Percentiles rank a stretch among this genome's conserved stretches.
phyloP scores from a whole-genome alignment of 768 basidiomycete species.

The Exidia glandulosa region DNA sequence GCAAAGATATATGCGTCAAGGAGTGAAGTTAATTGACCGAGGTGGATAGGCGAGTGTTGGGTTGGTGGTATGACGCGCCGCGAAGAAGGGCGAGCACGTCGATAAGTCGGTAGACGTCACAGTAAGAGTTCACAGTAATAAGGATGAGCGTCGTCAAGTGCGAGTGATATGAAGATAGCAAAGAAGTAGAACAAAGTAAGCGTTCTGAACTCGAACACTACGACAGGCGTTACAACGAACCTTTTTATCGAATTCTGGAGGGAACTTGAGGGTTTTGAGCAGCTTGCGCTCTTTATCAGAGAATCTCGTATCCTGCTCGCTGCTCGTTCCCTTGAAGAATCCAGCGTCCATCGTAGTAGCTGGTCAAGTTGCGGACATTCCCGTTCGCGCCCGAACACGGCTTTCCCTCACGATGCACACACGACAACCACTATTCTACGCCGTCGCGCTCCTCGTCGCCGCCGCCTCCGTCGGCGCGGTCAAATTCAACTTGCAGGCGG shows the following conservation, averaged over 20 bases:
- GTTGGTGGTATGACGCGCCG: too few relatives aligned
- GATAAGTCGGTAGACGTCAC: neutral
- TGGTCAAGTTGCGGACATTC: neutral
- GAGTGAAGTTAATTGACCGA: too few relatives aligned
- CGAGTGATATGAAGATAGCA: neutral
- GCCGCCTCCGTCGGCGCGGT: constrained; percentile 41
- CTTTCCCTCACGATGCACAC: neutral
- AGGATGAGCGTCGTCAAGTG: too few relatives aligned
- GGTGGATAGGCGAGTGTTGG: too few relatives aligned
- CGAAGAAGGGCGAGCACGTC: neutral
- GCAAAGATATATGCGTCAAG: too few relatives aligned
- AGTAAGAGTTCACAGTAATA: neutral
- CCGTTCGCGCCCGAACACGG: neutral
- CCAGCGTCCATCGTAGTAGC: neutral
- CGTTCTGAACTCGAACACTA: too few relatives aligned
- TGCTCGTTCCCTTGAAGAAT: constrained; percentile 75
- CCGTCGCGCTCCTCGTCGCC: constrained; percentile 21
- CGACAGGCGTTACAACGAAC: constrained; percentile 20
- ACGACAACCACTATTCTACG: constrained; percentile 6
- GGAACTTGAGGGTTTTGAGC: constrained; percentile 84
- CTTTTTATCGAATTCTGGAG: constrained; percentile 81
- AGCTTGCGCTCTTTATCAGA: constrained; percentile 90
- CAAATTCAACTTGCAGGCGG: constrained; percentile 73
- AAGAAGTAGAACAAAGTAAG: neutral
- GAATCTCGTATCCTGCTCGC: constrained; percentile 86